Conservation (phyloP, 2,329 filamentous ascomycete species). For the Sphaceloma murrayae region DNA sequence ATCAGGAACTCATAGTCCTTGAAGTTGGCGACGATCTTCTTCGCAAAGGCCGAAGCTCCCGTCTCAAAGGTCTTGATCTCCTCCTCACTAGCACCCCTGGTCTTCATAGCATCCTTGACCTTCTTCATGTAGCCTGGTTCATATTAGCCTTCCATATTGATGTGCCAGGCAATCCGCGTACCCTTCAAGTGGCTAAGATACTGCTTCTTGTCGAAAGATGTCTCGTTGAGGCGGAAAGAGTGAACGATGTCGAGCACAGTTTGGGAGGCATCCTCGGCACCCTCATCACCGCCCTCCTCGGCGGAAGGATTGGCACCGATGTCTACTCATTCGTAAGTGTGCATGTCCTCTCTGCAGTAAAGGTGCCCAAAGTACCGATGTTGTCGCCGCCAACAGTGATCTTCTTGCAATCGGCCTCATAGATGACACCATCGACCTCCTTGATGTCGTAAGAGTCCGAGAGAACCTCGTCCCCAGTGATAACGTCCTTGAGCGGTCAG, state of each 20-base stretch:
- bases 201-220: conserved; percentile 75
- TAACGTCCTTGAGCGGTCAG: conserved; percentile 58
- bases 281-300: conserved; percentile 63
- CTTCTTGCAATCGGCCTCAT: conserved; percentile 87
- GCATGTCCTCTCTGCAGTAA: neutral
- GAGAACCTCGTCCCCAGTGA: conserved; percentile 90
- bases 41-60: conserved; percentile 63
- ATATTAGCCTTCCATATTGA: neutral
- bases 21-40: conserved; percentile 77
- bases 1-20: conserved; percentile 94
- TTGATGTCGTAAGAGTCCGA: conserved; percentile 87
- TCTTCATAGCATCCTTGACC: conserved; percentile 62
- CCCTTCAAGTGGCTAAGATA: conserved; percentile 81
- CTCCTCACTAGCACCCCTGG: conserved; percentile 51
- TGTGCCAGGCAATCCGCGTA: conserved; percentile 30
- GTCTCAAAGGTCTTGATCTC: conserved; percentile 71
- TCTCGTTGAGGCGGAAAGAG: conserved; percentile 79
- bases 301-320: conserved; percentile 95
- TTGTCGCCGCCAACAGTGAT: conserved; percentile 67
- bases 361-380: conserved; percentile 46
- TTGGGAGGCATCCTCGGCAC: conserved; percentile 56
- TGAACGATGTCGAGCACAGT: conserved; percentile 88
- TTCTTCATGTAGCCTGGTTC: conserved; percentile 77
- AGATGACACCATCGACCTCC: conserved; percentile 68
- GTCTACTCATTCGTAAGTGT: conserved; percentile 43